Percentiles rank a stretch among this genome's conserved stretches.
phyloP scores from a whole-genome alignment of 345 rosid genomes.

The Arabidopsis suecica region DNA sequence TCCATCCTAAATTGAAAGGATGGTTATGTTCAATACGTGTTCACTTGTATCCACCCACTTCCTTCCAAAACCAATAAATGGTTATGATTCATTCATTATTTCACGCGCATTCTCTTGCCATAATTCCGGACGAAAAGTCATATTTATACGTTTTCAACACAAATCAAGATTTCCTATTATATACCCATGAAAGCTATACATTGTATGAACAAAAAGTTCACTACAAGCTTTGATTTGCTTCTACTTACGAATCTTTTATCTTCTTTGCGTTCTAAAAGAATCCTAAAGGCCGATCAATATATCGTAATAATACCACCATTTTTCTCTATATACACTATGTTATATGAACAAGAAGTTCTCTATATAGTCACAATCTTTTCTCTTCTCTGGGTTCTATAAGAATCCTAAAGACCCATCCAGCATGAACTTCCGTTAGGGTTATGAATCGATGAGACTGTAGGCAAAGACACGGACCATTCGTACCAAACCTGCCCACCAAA shows the following conservation, averaged over 20 bases:
- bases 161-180: background rate
- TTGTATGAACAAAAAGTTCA: background rate
- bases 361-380: background rate
- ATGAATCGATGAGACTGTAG: conserved; percentile 61
- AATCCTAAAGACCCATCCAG: conserved; percentile 57
- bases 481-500: conserved; percentile 71
- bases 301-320: background rate
- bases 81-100: conserved; percentile 24
- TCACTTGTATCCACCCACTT: conserved; percentile 26
- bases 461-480: conserved; percentile 80
- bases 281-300: background rate
- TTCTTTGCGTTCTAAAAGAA: background rate
- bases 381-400: background rate
- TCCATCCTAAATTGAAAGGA: too few species aligned
- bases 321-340: background rate
- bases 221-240: background rate
- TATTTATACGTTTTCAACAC: background rate
- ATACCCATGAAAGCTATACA: background rate
- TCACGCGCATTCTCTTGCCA: conserved; percentile 27
- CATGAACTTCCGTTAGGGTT: conserved; percentile 80
- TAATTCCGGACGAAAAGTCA: background rate
- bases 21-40: conserved; percentile 3
- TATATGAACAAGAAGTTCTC: conserved; percentile 7
- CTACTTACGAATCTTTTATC: background rate
- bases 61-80: conserved; percentile 2